phyloP scores from a whole-genome alignment of 2,329 filamentous ascomycete genomes.

The Coniochaeta sp. region DNA sequence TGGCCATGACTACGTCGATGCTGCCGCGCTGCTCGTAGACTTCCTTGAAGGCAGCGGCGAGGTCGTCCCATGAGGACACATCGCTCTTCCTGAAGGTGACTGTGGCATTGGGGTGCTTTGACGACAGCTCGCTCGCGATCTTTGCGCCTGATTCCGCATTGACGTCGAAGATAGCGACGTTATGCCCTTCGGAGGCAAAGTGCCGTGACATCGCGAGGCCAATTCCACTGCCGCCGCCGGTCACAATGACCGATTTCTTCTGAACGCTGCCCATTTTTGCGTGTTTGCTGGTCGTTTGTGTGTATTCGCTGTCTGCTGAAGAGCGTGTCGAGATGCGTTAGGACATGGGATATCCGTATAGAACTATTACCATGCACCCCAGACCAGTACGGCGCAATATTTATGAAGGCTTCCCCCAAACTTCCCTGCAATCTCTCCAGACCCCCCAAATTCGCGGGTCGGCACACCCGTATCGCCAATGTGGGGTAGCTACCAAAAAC shows the following conservation, averaged over 20 bases:
- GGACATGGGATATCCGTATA: too few species aligned
- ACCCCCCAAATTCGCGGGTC: too few species aligned
- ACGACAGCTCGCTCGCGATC: constrained; percentile 15
- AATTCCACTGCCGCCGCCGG: constrained; percentile 16
- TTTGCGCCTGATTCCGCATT: constrained; percentile 5
- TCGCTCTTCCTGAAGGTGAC: constrained; percentile 27
- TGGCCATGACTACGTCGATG: constrained; percentile 41
- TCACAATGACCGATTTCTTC: constrained; percentile 13
- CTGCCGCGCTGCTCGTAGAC: constrained; percentile 15
- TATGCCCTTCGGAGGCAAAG: constrained; percentile 12
- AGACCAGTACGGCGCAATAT: too few species aligned
- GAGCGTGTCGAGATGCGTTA: too few species aligned
- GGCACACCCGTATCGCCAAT: not conserved
- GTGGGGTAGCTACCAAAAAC: not conserved
- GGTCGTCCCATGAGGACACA: constrained; percentile 28
- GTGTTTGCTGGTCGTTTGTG: too few species aligned
- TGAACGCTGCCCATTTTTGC: not conserved
- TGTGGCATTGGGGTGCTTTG: constrained; percentile 16
- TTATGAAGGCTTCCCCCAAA: too few species aligned
- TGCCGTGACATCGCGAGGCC: constrained; percentile 13
- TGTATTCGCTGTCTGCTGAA: too few species aligned
- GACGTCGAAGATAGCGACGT: constrained; percentile 14
- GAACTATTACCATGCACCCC: too few species aligned
- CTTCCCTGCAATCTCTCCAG: too few species aligned
- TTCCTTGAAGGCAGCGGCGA: constrained; percentile 19